A percentile compares a stretch with the other conserved stretches of the same genome.
Evolutionary conservation across 306 rosid genomes (phyloP).

Genomic region (Cucurbita pepo): DNA sequence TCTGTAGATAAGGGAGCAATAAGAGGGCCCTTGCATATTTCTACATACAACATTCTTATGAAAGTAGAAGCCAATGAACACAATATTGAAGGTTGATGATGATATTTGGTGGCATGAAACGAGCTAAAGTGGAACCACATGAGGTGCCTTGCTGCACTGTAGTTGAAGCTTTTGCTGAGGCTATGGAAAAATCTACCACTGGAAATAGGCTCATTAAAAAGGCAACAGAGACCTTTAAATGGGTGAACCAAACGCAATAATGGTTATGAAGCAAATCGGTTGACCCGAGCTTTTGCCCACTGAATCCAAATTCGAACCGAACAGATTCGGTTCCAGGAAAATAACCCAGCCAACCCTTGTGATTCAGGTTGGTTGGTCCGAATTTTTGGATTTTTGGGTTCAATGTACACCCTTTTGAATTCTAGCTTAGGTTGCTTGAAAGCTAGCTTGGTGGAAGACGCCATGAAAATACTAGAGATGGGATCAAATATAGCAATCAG

Average conservation of each 20-base stretch:
- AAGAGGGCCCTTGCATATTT: conserved; percentile 57
- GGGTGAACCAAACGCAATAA: conserved; percentile 53
- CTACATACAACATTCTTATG: conserved; percentile 88
- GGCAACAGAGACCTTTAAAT: conserved; percentile 38
- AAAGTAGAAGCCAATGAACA: conserved; percentile 81
- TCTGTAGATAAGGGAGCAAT: conserved; percentile 71
- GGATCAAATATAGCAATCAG: conserved; percentile 30
- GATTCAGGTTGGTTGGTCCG: too few relatives aligned
- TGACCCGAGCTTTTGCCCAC: too few relatives aligned
- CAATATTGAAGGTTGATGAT: conserved; percentile 49
- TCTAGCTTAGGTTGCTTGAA: conserved; percentile 77
- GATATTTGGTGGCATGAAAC: conserved; percentile 49
- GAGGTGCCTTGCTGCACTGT: conserved; percentile 81
- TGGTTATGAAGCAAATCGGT: too few relatives aligned
- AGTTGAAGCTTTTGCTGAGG: conserved; percentile 61
- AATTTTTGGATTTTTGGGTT: too few relatives aligned
- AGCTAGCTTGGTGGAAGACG: conserved; percentile 53
- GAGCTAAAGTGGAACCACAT: conserved; percentile 51
- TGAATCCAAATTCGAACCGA: too few relatives aligned
- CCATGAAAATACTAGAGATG: conserved; percentile 47
- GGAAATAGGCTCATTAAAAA: conserved; percentile 54
- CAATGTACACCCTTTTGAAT: conserved; percentile 20
- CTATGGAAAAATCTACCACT: conserved; percentile 48
- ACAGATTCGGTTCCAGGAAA: too few relatives aligned
- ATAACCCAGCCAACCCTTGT: too few relatives aligned